Evolutionary conservation across 768 basidiomycete species (phyloP).

Genomic region (Collybia sordida): DNA sequence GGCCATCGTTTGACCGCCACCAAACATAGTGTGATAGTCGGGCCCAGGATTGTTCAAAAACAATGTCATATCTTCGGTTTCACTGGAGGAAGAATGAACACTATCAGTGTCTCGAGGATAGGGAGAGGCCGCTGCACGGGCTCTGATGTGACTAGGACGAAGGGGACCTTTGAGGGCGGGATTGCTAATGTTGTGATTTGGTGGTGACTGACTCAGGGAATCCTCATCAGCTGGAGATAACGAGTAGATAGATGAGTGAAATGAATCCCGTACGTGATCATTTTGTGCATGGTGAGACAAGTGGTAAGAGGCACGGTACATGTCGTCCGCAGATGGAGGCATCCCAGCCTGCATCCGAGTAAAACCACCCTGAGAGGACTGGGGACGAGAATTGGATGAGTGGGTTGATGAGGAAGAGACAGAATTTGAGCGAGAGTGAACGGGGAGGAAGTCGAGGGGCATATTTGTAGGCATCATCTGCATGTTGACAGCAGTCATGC

Average conservation of each 20-base stretch:
- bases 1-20: conserved; percentile 43
- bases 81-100: conserved; percentile 84
- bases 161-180: conserved; percentile 77
- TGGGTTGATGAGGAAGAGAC: conserved; percentile 75
- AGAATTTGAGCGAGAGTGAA: conserved; percentile 78
- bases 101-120: conserved; percentile 86
- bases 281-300: conserved; percentile 45
- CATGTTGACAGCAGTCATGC: conserved; percentile 74
- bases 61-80: conserved; percentile 86
- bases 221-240: conserved; percentile 19
- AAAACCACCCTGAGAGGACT: conserved; percentile 66
- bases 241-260: conserved; percentile 10
- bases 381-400: conserved; percentile 72
- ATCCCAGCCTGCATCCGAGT: conserved; percentile 40
- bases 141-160: conserved; percentile 75
- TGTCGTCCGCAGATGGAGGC: conserved; percentile 60
- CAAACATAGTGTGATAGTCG: conserved; percentile 72
- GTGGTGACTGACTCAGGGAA: conserved; percentile 57
- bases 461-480: conserved; percentile 68
- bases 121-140: conserved; percentile 78
- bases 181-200: conserved; percentile 74
- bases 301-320: conserved; percentile 68
- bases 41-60: conserved; percentile 55
- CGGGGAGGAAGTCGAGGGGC: conserved; percentile 71
- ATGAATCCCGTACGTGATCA: conserved; percentile 41